These are phyloP conservation scores for Boletellus deceptivus DNA, from an alignment of 1,284 basidiomycete genomes.

Conservation along the genomic window DNA sequence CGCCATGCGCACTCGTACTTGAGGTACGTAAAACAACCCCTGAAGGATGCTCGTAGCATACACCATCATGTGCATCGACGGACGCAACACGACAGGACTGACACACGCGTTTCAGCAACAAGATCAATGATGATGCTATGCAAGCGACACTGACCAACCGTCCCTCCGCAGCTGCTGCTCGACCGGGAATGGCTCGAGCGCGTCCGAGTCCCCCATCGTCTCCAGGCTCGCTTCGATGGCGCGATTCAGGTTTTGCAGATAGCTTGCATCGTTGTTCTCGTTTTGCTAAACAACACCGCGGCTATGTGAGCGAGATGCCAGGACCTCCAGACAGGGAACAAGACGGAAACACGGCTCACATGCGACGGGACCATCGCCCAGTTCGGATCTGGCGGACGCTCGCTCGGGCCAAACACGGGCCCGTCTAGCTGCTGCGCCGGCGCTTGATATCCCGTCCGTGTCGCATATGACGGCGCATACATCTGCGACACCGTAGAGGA, in stretches of 20 bases:
- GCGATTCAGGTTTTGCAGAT: conserved; percentile 57
- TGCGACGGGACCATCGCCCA: conserved; percentile 71
- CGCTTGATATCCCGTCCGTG: background rate
- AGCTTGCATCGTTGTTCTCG: conserved; percentile 39
- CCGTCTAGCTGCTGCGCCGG: conserved; percentile 18
- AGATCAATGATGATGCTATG: background rate
- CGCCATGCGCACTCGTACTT: conserved; percentile 55
- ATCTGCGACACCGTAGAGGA: conserved; percentile 8
- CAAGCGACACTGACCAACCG: conserved; percentile 45
- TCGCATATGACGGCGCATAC: conserved; percentile 12
- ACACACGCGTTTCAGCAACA: conserved; percentile 1
- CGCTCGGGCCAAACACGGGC: conserved; percentile 53
- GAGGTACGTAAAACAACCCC: conserved; percentile 63
- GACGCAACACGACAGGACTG: conserved; percentile 66
- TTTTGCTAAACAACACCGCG: conserved; percentile 30
- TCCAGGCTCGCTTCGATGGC: conserved; percentile 66
- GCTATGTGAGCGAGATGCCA: conserved; percentile 1
- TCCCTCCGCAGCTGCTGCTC: conserved; percentile 55
- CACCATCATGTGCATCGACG: conserved; percentile 46
- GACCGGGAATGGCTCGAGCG: conserved; percentile 41
- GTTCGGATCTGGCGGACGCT: conserved; percentile 56
- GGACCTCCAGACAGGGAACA: background rate
- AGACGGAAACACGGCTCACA: conserved; percentile 36
- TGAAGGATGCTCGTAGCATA: conserved; percentile 65
- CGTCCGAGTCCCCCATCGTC: conserved; percentile 30